Conservation (phyloP, 805 yeast genomes). For the Henningerozyma blattae region DNA sequence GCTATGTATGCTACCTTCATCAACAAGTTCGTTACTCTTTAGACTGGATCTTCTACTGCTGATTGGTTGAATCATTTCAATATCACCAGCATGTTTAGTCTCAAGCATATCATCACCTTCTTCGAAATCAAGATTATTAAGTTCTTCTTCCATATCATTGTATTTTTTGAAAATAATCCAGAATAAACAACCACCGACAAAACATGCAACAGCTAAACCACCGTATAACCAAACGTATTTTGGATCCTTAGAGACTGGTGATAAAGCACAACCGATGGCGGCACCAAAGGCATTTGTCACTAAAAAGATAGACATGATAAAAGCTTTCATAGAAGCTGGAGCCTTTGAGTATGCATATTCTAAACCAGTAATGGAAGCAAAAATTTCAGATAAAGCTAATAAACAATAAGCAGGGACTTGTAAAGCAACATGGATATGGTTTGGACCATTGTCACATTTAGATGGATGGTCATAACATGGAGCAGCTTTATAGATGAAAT, state of each 20-base stretch:
- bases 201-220: constrained; percentile 48
- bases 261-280: constrained; percentile 61
- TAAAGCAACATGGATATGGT: constrained; percentile 49
- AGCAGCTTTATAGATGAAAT: constrained; percentile 53
- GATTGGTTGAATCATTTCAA: constrained; percentile 33
- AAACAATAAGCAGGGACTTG: constrained; percentile 58
- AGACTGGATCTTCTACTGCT: constrained; percentile 3
- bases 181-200: constrained; percentile 48
- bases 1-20: neutral
- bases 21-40: neutral
- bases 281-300: constrained; percentile 69
- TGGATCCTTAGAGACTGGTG: constrained; percentile 57
- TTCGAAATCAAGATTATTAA: constrained; percentile 38
- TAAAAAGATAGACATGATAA: constrained; percentile 42
- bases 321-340: constrained; percentile 40
- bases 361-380: constrained; percentile 70
- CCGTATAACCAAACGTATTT: constrained; percentile 58
- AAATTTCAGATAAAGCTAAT: constrained; percentile 64
- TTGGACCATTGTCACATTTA: constrained; percentile 16
- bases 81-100: neutral
- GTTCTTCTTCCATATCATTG: constrained; percentile 44
- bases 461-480: constrained; percentile 62
- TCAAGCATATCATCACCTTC: constrained; percentile 1
- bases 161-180: constrained; percentile 46
- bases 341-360: constrained; percentile 82